A percentile compares a stretch with the other conserved stretches of the same genome.
Conservation (phyloP, 148 eudicot species). For the Fallopia convolvulus region DNA sequence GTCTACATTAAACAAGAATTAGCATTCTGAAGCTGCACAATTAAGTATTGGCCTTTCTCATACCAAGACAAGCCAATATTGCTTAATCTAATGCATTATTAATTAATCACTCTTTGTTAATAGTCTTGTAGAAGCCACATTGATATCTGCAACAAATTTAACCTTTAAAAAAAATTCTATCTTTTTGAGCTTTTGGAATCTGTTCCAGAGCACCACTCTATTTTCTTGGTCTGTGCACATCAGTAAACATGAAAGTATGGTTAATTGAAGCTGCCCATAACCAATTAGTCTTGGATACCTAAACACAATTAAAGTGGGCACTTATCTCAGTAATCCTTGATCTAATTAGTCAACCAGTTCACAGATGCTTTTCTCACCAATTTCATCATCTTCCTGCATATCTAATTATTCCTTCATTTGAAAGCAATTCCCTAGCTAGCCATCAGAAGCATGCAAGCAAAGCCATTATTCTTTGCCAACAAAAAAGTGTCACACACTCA, state of each 20-base stretch:
- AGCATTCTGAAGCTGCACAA: background rate
- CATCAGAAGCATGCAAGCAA: constrained; percentile 5
- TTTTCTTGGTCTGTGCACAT: background rate
- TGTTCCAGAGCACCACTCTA: constrained; percentile 1
- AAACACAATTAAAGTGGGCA: background rate
- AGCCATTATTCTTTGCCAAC: background rate
- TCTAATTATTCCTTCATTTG: background rate
- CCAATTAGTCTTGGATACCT: background rate
- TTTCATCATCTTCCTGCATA: background rate
- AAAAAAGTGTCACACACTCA: background rate
- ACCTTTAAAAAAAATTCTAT: background rate
- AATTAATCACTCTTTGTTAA: background rate
- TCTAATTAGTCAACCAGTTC: background rate
- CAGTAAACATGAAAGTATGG: background rate
- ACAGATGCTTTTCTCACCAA: background rate
- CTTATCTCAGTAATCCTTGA: background rate
- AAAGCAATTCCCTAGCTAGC: background rate
- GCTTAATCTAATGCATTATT: background rate
- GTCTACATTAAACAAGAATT: background rate
- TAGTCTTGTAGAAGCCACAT: background rate
- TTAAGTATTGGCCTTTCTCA: background rate
- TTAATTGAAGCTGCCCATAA: constrained; percentile 1
- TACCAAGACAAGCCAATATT: background rate
- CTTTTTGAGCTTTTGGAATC: constrained; percentile 10
- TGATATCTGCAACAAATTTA: constrained; percentile 2